Conservation (phyloP, 441 rosid species). For the Omphalea diandra region DNA sequence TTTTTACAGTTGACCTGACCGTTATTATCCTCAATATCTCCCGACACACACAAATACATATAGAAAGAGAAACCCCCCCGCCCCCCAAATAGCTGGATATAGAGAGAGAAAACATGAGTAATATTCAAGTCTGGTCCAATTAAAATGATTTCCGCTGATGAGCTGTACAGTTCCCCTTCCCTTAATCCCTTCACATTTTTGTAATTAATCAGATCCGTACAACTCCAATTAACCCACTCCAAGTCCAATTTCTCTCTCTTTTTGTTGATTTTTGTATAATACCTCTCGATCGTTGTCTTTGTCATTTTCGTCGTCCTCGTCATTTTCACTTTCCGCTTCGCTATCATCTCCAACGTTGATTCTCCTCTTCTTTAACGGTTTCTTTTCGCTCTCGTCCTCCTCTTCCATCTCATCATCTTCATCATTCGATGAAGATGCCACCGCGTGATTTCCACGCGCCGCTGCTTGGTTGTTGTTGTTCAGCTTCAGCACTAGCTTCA, state of each 20-base stretch:
- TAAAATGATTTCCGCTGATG: not conserved
- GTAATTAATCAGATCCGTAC: slow-evolving; percentile 23
- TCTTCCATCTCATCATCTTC: slow-evolving; percentile 27
- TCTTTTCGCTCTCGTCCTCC: slow-evolving; percentile 37
- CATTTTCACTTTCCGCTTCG: slow-evolving; percentile 37
- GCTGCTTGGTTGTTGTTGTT: slow-evolving; percentile 35
- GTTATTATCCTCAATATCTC: slow-evolving; percentile 44
- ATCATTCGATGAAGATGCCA: slow-evolving; percentile 9
- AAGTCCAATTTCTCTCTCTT: too few relatives aligned
- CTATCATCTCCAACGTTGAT: slow-evolving; percentile 35
- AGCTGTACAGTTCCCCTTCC: slow-evolving; percentile 4
- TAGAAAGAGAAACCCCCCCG: slow-evolving; percentile 9
- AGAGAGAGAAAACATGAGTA: slow-evolving; percentile 21
- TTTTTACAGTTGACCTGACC: slow-evolving; percentile 89
- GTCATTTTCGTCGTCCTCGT: slow-evolving; percentile 30
- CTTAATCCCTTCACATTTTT: not conserved
- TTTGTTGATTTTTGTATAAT: slow-evolving; percentile 3
- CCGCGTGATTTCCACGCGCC: slow-evolving; percentile 36
- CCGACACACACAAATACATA: slow-evolving; percentile 26
- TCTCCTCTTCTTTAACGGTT: slow-evolving; percentile 60
- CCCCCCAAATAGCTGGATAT: slow-evolving; percentile 16
- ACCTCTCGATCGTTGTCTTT: slow-evolving; percentile 38
- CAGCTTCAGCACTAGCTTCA: slow-evolving; percentile 64
- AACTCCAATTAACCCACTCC: slow-evolving; percentile 12
- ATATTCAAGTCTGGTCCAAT: slow-evolving; percentile 25